These are phyloP conservation scores for Volvariella volvacea DNA, from an alignment of 1,284 basidiomycete genomes.

Conservation along the genomic window DNA sequence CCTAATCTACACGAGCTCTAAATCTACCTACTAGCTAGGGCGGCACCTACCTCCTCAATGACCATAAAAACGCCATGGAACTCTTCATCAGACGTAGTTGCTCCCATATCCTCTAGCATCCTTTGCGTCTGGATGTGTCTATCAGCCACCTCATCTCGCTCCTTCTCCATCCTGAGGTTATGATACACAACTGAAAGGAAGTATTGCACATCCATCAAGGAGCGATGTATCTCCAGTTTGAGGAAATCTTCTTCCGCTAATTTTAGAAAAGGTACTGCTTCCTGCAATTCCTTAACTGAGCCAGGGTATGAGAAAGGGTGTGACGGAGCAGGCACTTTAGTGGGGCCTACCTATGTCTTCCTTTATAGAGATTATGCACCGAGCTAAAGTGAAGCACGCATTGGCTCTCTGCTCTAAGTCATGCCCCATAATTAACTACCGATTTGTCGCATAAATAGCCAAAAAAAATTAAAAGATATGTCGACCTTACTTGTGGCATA, in stretches of 20 bases:
- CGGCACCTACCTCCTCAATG: constrained; percentile 50
- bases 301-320: neutral
- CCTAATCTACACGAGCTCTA: neutral
- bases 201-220: constrained; percentile 64
- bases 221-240: constrained; percentile 48
- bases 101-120: constrained; percentile 32
- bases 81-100: constrained; percentile 42
- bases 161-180: constrained; percentile 48
- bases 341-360: constrained; percentile 22
- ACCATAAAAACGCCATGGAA: constrained; percentile 50
- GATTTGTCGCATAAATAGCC: neutral
- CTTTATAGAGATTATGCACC: constrained; percentile 57
- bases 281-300: constrained; percentile 10
- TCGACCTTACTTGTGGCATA: constrained; percentile 58
- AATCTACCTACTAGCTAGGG: constrained; percentile 37
- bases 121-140: constrained; percentile 42
- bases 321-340: neutral
- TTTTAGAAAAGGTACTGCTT: constrained; percentile 54
- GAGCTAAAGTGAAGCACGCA: constrained; percentile 63
- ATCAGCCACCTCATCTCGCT: constrained; percentile 49
- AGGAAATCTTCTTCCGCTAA: constrained; percentile 60
- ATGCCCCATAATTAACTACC: constrained; percentile 61
- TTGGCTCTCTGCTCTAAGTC: constrained; percentile 72
- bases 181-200: constrained; percentile 63
- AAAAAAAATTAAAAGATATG: neutral